phyloP scores from a whole-genome alignment of 768 basidiomycete genomes.

The Termitomyces sp. region DNA sequence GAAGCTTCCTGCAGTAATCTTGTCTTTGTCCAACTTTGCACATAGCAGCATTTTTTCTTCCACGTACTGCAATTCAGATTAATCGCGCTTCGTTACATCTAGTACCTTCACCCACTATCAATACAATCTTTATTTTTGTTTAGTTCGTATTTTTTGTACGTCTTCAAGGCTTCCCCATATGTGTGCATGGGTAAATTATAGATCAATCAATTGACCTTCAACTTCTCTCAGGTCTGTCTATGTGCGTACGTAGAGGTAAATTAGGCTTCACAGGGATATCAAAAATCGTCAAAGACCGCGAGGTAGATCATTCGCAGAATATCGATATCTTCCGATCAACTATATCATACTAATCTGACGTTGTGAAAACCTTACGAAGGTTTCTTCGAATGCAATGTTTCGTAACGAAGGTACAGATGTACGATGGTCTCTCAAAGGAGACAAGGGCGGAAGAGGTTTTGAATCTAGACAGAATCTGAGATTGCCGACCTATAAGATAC shows the following conservation, averaged over 20 bases:
- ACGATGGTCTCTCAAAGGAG: background rate
- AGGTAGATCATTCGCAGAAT: background rate
- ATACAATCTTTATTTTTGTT: background rate
- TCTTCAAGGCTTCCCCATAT: background rate
- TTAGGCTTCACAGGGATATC: background rate
- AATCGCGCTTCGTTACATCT: constrained; percentile 9
- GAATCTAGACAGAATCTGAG: background rate
- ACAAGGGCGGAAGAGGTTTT: background rate
- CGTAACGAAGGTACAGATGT: too few relatives aligned
- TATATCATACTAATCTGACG: too few relatives aligned
- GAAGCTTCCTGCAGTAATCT: constrained; percentile 9
- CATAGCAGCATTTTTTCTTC: constrained; percentile 9
- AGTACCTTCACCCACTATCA: background rate
- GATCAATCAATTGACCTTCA: background rate
- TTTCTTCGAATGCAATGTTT: too few relatives aligned
- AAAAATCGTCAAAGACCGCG: background rate
- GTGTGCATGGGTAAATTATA: background rate
- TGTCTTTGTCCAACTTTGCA: constrained; percentile 2
- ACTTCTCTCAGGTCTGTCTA: background rate
- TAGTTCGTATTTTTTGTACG: background rate
- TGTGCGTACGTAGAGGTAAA: background rate
- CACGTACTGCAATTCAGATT: constrained; percentile 15
- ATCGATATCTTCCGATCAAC: background rate
- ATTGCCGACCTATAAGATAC: background rate
- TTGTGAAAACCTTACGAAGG: background rate